Evolutionary conservation across 305 asterid species (phyloP), one percentile per base, ranked within the genome.

Genomic region (Fraxinus sp.): DNA sequence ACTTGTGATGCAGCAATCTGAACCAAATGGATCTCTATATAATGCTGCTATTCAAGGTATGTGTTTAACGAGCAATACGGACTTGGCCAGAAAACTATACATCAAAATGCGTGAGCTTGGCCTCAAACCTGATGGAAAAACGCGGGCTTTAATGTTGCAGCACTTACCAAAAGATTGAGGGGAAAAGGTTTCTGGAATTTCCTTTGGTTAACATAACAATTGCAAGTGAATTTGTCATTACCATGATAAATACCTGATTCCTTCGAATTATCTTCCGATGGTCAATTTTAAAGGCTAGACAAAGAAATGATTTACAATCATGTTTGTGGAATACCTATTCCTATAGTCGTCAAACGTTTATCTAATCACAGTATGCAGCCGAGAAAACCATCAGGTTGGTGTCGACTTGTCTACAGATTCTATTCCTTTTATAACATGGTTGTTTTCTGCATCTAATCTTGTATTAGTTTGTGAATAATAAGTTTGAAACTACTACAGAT

Each of bases 21-120:
- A 86, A 74, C 92, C 97, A 71, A 87, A 93, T 88, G 97, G 94
- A 77, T 91, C 91, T 13, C 88, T 96, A 74, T 96, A 91, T 81
- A 94, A 96, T 89, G 92, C 95, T 81, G 97, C 98, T 66, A 91
- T 96, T 85, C 99, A 96, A 81, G 99, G 99, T 74, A 81, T 92
- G 88, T 96, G 94, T 83, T 86, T 94, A 88, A 87, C 91, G 86
- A 90, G 91, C 77, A 89, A 89, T 84, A 80, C 85, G 9, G 89
- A 86, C 81, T 85, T 89, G 83, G 98, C 98, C 2, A 92, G 86
- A 85, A 91, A 90, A 89, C 79, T 96, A 80, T 91, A 94, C 80
- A 18, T 3, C 80, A 91, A 88, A 80, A 94, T 96, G 98, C 91
- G 85, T 13, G 88, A 91, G 86, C 88, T 89, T 82, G 91, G 95